Conservation (phyloP, 2,329 filamentous ascomycete genomes). For the Diaporthe humulicola region DNA sequence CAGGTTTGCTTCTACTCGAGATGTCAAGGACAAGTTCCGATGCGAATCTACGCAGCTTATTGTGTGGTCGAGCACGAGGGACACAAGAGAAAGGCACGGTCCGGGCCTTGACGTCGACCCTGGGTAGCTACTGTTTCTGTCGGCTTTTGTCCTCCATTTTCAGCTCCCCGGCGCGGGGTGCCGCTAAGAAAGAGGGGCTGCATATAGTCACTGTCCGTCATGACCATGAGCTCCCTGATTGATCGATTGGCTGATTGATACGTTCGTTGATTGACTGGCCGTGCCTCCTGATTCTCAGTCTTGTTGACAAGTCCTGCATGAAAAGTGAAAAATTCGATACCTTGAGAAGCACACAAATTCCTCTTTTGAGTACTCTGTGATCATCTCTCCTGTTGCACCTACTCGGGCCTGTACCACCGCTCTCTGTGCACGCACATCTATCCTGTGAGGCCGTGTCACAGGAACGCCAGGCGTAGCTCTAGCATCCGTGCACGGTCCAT, state of each 20-base stretch:
- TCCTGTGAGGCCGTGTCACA: too few relatives aligned
- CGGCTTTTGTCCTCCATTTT: constrained; percentile 10
- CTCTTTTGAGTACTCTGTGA: not conserved
- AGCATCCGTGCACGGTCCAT: constrained; percentile 20
- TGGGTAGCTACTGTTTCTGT: not conserved
- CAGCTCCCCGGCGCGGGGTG: constrained; percentile 25
- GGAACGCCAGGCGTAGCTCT: constrained; percentile 6
- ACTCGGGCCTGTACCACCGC: not conserved
- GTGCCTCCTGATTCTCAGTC: not conserved
- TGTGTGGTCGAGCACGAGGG: not conserved
- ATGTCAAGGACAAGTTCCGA: constrained; percentile 17
- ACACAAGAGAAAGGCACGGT: not conserved
- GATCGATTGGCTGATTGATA: not conserved
- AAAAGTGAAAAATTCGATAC: not conserved
- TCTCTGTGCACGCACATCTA: not conserved
- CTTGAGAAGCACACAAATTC: not conserved
- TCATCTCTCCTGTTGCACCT: not conserved
- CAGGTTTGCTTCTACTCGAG: not conserved
- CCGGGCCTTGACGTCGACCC: constrained; percentile 15
- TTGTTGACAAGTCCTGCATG: not conserved
- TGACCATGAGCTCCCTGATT: not conserved
- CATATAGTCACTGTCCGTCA: not conserved
- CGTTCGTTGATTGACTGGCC: not conserved
- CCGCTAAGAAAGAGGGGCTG: constrained; percentile 34
- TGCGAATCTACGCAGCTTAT: not conserved